A percentile compares a stretch with the other conserved stretches of the same genome.
Evolutionary conservation across 805 yeast species (phyloP).

Genomic region (Saccharomycodes ludwigii): DNA sequence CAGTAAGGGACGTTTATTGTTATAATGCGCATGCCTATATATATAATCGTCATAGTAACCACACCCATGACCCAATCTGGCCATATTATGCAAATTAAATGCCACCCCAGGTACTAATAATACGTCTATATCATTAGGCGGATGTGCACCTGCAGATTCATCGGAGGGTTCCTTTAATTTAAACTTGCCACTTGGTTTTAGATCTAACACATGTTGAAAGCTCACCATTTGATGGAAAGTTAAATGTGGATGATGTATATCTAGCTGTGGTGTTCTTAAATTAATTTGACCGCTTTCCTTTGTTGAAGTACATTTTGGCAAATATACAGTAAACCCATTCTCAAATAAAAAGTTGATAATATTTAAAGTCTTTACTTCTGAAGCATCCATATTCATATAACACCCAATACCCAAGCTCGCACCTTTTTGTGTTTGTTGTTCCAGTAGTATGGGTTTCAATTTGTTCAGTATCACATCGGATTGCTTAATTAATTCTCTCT

Average conservation of each 20-base stretch:
- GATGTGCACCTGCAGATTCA: conserved; percentile 10
- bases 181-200: conserved; percentile 60
- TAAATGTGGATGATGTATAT: conserved; percentile 32
- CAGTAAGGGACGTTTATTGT: conserved; percentile 14
- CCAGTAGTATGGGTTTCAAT: conserved; percentile 9
- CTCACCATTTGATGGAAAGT: conserved; percentile 41
- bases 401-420: conserved; percentile 35
- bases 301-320: conserved; percentile 41
- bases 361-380: conserved; percentile 52
- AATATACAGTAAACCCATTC: conserved; percentile 29
- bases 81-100: conserved; percentile 30
- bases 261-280: conserved; percentile 14
- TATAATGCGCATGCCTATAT: conserved; percentile 28
- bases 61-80: conserved; percentile 82
- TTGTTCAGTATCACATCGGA: conserved; percentile 13
- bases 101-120: conserved; percentile 81
- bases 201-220: conserved; percentile 28
- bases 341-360: conserved; percentile 42
- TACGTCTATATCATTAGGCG: conserved; percentile 41
- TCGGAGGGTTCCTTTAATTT: conserved; percentile 57
- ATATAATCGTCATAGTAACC: conserved; percentile 83
- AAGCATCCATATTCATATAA: conserved; percentile 63
- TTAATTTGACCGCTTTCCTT: conserved; percentile 18
- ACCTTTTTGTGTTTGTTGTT: too few relatives aligned
- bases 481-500: conserved; percentile 14